A percentile compares a stretch with the other conserved stretches of the same genome.
Evolutionary conservation across 1,139 yeast species (phyloP).

Genomic region (Scheffersomyces parashehatae): DNA sequence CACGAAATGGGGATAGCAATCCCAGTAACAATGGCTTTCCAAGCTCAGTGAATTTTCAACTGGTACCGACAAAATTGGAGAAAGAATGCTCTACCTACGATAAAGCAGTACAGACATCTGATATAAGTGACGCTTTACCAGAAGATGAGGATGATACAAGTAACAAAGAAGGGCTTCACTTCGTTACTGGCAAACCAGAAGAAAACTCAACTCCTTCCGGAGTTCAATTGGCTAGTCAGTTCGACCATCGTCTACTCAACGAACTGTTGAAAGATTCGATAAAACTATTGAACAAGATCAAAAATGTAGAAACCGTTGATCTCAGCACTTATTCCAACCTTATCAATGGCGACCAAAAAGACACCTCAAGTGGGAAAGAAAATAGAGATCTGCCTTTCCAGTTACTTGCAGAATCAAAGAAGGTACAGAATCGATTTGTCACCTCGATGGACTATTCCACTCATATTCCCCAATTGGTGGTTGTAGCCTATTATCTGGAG

Average conservation of each 20-base stretch:
- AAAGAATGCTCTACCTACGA: constrained; percentile 27
- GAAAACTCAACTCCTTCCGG: background rate
- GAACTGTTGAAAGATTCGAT: constrained; percentile 18
- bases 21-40: background rate
- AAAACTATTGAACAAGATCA: constrained; percentile 15
- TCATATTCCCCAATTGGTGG: constrained; percentile 41
- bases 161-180: background rate
- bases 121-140: background rate
- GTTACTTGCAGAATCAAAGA: background rate
- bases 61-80: constrained; percentile 1
- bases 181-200: background rate
- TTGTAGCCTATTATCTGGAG: constrained; percentile 28
- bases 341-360: background rate
- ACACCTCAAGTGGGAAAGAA: background rate
- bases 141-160: constrained; percentile 1
- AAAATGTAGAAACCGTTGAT: constrained; percentile 11
- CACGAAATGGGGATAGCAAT: background rate
- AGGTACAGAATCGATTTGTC: constrained; percentile 23
- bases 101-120: constrained; percentile 31
- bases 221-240: background rate
- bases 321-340: background rate
- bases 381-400: background rate
- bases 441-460: constrained; percentile 44
- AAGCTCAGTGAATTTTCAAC: background rate
- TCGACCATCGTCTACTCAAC: constrained; percentile 12